A percentile compares a stretch with the other conserved stretches of the same genome.
Evolutionary conservation across 2,329 filamentous ascomycete species (phyloP).

Genomic region (Cladophialophora carrionii): DNA sequence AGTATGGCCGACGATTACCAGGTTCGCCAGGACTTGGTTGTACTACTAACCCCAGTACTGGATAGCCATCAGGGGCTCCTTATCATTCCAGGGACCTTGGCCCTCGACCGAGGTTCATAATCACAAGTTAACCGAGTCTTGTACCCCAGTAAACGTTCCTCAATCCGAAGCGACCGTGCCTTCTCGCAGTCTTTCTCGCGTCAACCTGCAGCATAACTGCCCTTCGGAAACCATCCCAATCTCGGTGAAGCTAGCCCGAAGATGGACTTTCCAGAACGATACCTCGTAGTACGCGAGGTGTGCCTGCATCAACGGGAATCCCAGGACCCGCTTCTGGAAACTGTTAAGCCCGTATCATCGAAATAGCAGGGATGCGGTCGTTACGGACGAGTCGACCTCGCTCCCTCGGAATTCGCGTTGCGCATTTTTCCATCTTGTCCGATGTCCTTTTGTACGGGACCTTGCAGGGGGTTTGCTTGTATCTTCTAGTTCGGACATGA

Average conservation of each 20-base stretch:
- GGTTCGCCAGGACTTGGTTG: background rate
- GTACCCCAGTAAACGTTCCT: background rate
- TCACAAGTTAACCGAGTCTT: background rate
- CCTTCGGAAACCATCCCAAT: background rate
- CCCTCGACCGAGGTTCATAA: background rate
- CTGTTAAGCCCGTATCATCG: background rate
- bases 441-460: background rate
- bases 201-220: background rate
- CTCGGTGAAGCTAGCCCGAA: background rate
- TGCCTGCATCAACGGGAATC: background rate
- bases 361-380: background rate
- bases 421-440: background rate
- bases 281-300: background rate
- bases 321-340: constrained; percentile 1
- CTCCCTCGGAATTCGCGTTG: background rate
- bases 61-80: background rate
- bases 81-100: background rate
- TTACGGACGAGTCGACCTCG: background rate
- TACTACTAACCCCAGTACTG: no score
- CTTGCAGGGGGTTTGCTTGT: background rate
- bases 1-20: background rate
- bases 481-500: background rate
- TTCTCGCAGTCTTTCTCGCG: background rate
- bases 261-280: background rate
- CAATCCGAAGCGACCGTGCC: background rate